Evolutionary conservation across 1,139 yeast genomes (phyloP), one percentile per base, ranked within the genome.

Genomic region (Protomyces gravidus): DNA sequence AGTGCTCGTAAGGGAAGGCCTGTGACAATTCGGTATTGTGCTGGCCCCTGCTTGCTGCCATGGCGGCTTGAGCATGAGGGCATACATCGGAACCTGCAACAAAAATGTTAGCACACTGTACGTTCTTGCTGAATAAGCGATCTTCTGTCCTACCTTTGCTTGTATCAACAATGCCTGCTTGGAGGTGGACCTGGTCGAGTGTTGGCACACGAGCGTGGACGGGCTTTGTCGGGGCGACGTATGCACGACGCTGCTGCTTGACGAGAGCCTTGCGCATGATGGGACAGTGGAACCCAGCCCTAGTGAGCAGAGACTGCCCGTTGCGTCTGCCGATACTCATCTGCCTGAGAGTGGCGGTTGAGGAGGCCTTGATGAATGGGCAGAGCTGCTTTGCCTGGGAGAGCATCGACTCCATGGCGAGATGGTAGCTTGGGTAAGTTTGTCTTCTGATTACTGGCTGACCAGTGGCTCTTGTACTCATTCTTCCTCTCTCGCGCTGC

Each of bases 191-290:
- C 63, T 76, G 71, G 49, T 69, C 68, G 45, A 67, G 70, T 15
- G 73, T 68, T 53, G 65, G 47, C 61, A 60, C 62, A 57, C 61
- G 62, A 56, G 64, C 67, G 74, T 67, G 36, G 75, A 68, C 59
- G 2, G 84, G 78, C 65, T 76, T 76, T 40, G 85, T 72, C 55
- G 87, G 80, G 33, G 82, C 73, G n/a, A 86, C 79, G 69, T 83
- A 84, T 36, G 68, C 66, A 70, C 65, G 68, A 68, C 74, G 51
- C 65, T 71, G 67, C 61, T 64, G 68, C 62, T 64, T 70, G 64
- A 69, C 74, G 70, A 89, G 73, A 49, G 96, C 96, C 61, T 83
- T 83, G 40, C 88, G 87, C 87, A 89, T 86, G 63, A 89, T 86
- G 21, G 97, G 97, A 73, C 97, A 90, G 65, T 79, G 80, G 51